Conservation (phyloP, 345 rosid genomes). For the Hibiscus mutabilis region DNA sequence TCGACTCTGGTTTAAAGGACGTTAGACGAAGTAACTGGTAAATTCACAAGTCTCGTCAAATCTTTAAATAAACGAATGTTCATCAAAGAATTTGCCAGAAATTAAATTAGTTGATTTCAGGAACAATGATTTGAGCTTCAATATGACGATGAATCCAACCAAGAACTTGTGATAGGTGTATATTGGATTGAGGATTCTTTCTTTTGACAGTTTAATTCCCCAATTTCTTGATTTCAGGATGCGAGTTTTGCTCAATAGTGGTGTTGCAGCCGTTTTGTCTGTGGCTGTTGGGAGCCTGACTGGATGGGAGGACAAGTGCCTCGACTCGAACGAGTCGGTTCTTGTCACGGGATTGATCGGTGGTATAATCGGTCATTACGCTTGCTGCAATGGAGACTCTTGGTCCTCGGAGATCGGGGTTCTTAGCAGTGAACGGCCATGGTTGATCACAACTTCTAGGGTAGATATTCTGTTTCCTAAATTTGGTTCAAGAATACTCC, state of each 20-base stretch:
- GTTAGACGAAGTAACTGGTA: slow-evolving; percentile 96
- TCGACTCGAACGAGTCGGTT: slow-evolving; percentile 55
- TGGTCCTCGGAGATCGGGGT: slow-evolving; percentile 99
- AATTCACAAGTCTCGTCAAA: not conserved
- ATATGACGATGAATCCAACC: no score
- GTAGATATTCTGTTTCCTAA: slow-evolving; percentile 27
- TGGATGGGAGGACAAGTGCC: slow-evolving; percentile 70
- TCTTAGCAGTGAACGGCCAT: slow-evolving; percentile 82
- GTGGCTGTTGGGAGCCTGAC: slow-evolving; percentile 39
- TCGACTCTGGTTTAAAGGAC: slow-evolving; percentile 78
- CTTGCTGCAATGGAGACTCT: slow-evolving; percentile 86
- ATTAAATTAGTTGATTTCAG: not conserved
- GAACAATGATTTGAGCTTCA: not conserved
- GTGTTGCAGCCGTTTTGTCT: slow-evolving; percentile 53
- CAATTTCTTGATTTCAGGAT: slow-evolving; percentile 46
- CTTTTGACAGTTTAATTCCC: slow-evolving; percentile 13
- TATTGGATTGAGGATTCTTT: not conserved
- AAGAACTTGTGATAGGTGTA: no score
- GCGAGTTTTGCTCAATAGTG: slow-evolving; percentile 79
- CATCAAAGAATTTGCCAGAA: not conserved
- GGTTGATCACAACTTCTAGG: slow-evolving; percentile 83
- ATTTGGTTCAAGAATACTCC: not conserved
- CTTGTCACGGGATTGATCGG: slow-evolving; percentile 59
- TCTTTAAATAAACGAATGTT: no score
- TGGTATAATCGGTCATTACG: slow-evolving; percentile 87